Base-by-base conservation (phyloP, 1,139 yeast species). In the Pichia sp. region DNA sequence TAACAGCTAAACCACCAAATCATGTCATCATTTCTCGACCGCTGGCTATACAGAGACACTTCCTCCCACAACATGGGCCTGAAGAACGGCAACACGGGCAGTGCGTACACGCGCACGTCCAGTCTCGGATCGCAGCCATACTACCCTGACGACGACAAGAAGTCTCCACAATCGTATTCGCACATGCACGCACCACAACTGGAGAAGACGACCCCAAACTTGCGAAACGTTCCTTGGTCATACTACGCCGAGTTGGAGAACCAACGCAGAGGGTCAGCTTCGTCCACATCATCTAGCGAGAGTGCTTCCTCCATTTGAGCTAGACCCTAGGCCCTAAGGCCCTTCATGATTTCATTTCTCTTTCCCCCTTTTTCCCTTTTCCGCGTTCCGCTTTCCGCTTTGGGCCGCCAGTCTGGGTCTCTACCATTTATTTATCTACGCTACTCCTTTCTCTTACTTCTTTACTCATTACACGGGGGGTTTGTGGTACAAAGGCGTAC, bases 21-120 rank as follows among this genome's bases (percentile, higher is more conserved):
- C 35, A 40, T 46, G 54, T 44, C 54, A 35, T 58, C 61, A 17
- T 58, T 58, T 30, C 29, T 58, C 15, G 62, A 58, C 29, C 55
- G 62, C 23, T 57, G 61, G 61, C 38, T 57, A 14, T 52, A 50
- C 47, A 44, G 53, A 21, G 44, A 48, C 31, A 35, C 41, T 10
- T 28, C 42, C 3, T 6, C 15, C 20, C 49, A 49, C 33, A 38
- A 42, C 32, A 29, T 37, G 6, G 46, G 50, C 14, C 42, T 46
- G 7, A 35, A 42, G 7, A 37, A 40, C 16, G 40, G 43, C 16
- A 57, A 55, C 34, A 52, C 59, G 0, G 60, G 60, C 9, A 38
- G n/a, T n/a, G n/a, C n/a, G n/a, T n/a, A n/a, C n/a, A n/a, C n/a
- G n/a, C n/a, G n/a, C n/a, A n/a, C n/a, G n/a, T n/a, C n/a, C n/a